These are phyloP conservation scores for Cladophialophora bantiana DNA, from an alignment of 2,329 filamentous ascomycete genomes.

Conservation along the genomic window DNA sequence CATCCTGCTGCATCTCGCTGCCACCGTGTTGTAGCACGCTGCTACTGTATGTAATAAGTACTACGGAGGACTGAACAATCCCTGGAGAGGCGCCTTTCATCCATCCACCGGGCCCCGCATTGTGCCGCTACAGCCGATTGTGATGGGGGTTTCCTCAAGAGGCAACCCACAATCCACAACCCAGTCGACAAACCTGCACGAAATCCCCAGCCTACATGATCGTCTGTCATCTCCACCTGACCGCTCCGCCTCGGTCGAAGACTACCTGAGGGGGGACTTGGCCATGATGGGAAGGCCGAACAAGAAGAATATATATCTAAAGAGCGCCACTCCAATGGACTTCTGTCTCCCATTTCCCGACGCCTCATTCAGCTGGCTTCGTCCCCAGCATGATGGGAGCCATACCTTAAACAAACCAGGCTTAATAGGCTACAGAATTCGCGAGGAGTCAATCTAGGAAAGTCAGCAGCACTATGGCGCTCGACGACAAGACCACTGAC, in stretches of 20 bases:
- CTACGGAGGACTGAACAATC: background rate
- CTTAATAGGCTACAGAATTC: background rate
- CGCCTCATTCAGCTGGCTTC: background rate
- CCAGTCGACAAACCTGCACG: background rate
- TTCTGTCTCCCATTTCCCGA: background rate
- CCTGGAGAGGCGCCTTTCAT: background rate
- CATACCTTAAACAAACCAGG: slow-evolving; percentile 6
- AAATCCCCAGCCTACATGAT: background rate
- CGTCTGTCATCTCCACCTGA: slow-evolving; percentile 8
- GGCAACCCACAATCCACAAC: background rate
- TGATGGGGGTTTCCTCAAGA: background rate
- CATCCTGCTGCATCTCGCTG: background rate
- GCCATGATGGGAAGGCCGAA: slow-evolving; percentile 1
- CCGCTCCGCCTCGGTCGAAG: slow-evolving; percentile 13
- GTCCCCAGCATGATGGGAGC: background rate
- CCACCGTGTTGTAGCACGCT: too few relatives aligned
- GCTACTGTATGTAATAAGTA: too few relatives aligned
- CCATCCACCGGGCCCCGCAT: slow-evolving; percentile 8
- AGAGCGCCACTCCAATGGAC: background rate
- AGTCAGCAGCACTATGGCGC: background rate
- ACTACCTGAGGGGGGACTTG: background rate
- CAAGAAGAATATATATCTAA: background rate
- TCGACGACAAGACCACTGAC: slow-evolving; percentile 9
- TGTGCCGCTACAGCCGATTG: slow-evolving; percentile 7
- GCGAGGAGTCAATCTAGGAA: background rate